A percentile compares a stretch with the other conserved stretches of the same genome.
These are phyloP conservation scores for Daldinia decipiens DNA, from an alignment of 495 filamentous ascomycete genomes.

Conservation along the genomic window DNA sequence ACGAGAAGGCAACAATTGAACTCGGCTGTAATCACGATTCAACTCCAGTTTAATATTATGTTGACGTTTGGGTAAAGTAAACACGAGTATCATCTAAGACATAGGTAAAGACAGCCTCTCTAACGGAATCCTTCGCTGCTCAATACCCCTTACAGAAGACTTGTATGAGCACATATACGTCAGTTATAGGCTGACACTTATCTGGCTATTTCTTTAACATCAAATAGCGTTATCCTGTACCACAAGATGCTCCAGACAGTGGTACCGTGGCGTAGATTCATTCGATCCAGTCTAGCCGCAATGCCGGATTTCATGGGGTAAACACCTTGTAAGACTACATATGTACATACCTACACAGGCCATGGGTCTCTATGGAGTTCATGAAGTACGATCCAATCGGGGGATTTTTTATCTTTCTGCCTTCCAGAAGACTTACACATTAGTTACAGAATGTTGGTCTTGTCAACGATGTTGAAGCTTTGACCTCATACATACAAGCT, in stretches of 20 bases:
- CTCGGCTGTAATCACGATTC: background rate
- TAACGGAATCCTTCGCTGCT: too few species aligned
- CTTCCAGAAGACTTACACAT: background rate
- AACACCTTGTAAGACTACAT: background rate
- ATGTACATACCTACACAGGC: too few species aligned
- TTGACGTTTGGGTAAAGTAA: background rate
- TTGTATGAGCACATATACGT: background rate
- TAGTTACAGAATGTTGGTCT: conserved; percentile 2
- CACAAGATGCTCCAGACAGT: background rate
- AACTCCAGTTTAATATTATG: conserved; percentile 2
- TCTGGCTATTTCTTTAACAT: background rate
- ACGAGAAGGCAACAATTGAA: conserved; percentile 17
- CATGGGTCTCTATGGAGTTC: conserved; percentile 4
- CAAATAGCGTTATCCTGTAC: background rate
- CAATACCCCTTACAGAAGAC: background rate
- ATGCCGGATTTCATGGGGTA: conserved; percentile 22
- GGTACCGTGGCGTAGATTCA: conserved; percentile 17
- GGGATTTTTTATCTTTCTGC: conserved; percentile 6
- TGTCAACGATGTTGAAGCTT: background rate
- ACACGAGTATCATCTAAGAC: too few species aligned
- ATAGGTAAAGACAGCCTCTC: too few species aligned
- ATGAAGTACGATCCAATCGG: conserved; percentile 25
- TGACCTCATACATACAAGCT: background rate
- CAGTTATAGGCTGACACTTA: background rate
- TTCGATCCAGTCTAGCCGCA: conserved; percentile 11